Percentiles rank a stretch among this genome's conserved stretches.
Evolutionary conservation across 305 asterid species (phyloP).

Genomic region (Nicotiana rustica): DNA sequence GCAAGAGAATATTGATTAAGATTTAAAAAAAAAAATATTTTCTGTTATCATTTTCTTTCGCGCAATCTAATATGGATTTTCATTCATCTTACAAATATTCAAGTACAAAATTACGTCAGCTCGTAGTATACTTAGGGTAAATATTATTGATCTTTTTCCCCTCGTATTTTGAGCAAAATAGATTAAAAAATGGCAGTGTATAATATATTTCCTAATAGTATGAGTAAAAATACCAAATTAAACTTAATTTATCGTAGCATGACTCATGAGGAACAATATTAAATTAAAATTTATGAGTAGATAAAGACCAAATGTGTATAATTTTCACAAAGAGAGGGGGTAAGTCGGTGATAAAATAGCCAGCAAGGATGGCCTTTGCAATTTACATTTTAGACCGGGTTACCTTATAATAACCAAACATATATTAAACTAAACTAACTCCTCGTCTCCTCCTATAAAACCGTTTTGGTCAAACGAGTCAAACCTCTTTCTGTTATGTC

Average conservation of each 20-base stretch:
- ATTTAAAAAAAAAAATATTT: no score
- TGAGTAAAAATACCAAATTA: no score
- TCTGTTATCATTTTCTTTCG: background rate
- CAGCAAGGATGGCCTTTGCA: background rate
- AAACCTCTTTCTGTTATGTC: constrained; percentile 28
- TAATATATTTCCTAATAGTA: no score
- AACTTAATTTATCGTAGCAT: no score
- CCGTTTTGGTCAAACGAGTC: constrained; percentile 34
- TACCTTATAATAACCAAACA: constrained; percentile 29
- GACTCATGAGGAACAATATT: background rate
- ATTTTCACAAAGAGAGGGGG: background rate
- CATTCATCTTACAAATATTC: background rate
- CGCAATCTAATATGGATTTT: background rate
- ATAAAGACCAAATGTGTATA: background rate
- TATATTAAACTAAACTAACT: background rate
- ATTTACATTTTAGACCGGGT: constrained; percentile 21
- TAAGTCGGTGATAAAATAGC: background rate
- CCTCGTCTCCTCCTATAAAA: background rate
- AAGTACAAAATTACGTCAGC: background rate
- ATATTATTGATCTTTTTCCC: no score
- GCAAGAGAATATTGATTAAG: background rate
- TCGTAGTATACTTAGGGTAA: no score
- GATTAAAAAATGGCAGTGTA: no score
- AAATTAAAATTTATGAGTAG: background rate
- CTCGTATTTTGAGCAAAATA: no score